phyloP scores from a whole-genome alignment of 139 green algal species.

The Yamagishiella unicocca region DNA sequence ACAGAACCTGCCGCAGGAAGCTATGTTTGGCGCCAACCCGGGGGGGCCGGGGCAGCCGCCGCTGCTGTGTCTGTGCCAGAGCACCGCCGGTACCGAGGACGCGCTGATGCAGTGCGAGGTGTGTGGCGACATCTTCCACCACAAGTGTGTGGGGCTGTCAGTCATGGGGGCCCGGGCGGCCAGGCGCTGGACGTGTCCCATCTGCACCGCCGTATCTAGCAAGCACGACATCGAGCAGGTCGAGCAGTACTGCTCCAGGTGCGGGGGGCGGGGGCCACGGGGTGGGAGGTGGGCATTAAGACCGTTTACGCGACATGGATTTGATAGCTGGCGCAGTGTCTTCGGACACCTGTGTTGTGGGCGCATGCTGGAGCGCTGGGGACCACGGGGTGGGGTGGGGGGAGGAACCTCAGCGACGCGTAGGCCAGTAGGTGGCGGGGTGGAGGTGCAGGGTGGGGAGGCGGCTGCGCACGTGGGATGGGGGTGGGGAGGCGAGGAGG shows the following conservation, averaged over 20 bases:
- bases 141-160: conserved; percentile 72
- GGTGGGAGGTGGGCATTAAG: no score
- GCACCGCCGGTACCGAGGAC: conserved; percentile 18
- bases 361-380: no score
- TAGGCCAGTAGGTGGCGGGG: no score
- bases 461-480: no score
- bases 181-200: conserved; percentile 72
- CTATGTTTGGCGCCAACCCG: not conserved
- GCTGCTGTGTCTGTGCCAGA: conserved; percentile 33
- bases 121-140: conserved; percentile 85
- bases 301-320: no score
- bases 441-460: no score
- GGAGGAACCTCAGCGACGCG: no score
- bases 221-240: conserved; percentile 16
- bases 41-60: not conserved
- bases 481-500: no score
- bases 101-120: conserved; percentile 73
- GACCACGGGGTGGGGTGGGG: no score
- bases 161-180: conserved; percentile 1
- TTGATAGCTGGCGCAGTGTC: no score
- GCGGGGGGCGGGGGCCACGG: not conserved
- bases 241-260: conserved; percentile 25
- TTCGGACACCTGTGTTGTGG: no score
- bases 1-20: not conserved
- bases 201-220: conserved; percentile 70